Base-by-base conservation (phyloP, 768 basidiomycete genomes). In the Panaeolus papilionaceus region DNA sequence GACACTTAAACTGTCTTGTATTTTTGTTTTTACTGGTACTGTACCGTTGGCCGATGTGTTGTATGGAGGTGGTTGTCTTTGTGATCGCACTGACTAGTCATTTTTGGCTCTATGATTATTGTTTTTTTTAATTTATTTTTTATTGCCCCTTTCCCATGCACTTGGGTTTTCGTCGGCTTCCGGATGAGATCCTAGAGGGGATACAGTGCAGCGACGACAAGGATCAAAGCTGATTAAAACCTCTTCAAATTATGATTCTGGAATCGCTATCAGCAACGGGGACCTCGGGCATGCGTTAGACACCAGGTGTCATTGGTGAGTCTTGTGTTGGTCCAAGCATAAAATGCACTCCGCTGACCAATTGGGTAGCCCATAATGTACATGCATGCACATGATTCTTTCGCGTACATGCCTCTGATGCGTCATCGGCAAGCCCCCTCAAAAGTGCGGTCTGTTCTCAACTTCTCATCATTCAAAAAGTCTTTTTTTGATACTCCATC, bases 1-100 rank as follows among this genome's bases (percentile, higher is more conserved):
- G 8, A 95, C 94, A 0, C 95, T 95, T 78, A 98, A 98, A 72
- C 82, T 98, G 28, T 90, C 92, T 18, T 79, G 93, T 54, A 91
- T 97, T 37, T 96, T 90, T 78, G 87, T 91, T 7, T 86, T 87
- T 64, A 94, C 92, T 2, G 95, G 94, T 2, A 92, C 92, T 1
- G 83, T 84, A 1, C 84, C 88, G 0, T 75, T 94, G 33, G 94
- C 93, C 3, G 85, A 92, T 70, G 82, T 81, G 1, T 79, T 95
- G 62, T 92, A 92, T 72, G 88, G 45, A 86, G 86, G 38, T 97
- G 95, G 95, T 80, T 97, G n/a, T 92, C 92, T 1, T 77, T 96
- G 44, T 93, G 75, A 83, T 37, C 2, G 5, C 33, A 33, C 33
- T 2, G 38, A 39, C 18, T 16, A 16, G 18, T 20, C n/a, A 47